These are phyloP conservation scores for Xenoacremonium recifei DNA, from an alignment of 2,329 filamentous ascomycete species.

Conservation along the genomic window DNA sequence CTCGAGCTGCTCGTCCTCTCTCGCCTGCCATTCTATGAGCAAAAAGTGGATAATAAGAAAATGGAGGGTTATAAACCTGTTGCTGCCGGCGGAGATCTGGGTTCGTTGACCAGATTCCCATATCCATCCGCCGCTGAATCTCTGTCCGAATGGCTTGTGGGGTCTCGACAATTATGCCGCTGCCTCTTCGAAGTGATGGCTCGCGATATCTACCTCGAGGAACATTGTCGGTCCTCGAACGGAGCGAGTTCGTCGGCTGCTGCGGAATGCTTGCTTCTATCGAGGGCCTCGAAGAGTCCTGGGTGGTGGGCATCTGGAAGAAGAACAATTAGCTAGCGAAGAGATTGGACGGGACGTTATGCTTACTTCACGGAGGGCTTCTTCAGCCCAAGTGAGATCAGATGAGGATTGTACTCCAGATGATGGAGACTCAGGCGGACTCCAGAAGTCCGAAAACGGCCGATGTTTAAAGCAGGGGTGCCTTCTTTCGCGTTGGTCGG, in stretches of 20 bases:
- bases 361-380: not conserved
- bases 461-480: not conserved
- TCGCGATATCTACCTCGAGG: slow-evolving; percentile 4
- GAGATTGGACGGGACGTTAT: not conserved
- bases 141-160: slow-evolving; percentile 2
- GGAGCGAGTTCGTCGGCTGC: not conserved
- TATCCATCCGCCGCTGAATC: not conserved
- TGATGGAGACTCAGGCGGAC: not conserved
- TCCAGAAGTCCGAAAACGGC: not conserved
- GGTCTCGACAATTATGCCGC: slow-evolving; percentile 3
- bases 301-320: no score
- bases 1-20: no score
- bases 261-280: not conserved
- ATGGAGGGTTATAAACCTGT: not conserved
- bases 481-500: not conserved
- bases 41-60: no score
- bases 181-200: slow-evolving; percentile 8
- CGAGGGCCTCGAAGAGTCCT: not conserved
- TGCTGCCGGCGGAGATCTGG: not conserved
- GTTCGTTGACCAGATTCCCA: not conserved
- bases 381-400: not conserved
- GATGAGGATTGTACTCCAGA: not conserved
- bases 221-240: not conserved
- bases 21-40: no score
- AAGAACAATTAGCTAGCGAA: no score